Evolutionary conservation across 768 basidiomycete species (phyloP).

Genomic region (Obba rivulosa): DNA sequence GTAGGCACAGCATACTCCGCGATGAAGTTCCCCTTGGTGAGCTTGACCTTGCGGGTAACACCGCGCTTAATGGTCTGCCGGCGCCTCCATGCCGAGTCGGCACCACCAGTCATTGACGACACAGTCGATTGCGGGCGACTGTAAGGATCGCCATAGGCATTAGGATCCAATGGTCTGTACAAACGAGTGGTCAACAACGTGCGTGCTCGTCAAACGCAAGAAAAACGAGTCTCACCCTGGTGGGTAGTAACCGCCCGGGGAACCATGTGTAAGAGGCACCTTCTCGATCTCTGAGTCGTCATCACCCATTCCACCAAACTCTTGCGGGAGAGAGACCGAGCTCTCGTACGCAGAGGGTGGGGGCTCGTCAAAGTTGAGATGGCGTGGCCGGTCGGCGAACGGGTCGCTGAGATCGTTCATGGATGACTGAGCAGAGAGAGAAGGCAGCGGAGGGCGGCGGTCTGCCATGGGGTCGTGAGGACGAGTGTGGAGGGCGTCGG

Average conservation of each 20-base stretch:
- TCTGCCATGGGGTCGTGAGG: background rate
- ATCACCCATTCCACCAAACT: slow-evolving; percentile 36
- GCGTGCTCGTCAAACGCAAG: slow-evolving; percentile 2
- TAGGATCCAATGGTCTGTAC: slow-evolving; percentile 42
- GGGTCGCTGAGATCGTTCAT: slow-evolving; percentile 51
- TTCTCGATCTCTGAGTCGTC: slow-evolving; percentile 77
- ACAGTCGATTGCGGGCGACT: slow-evolving; percentile 37
- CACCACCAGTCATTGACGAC: slow-evolving; percentile 31
- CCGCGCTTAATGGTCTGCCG: slow-evolving; percentile 91
- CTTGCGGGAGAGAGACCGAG: slow-evolving; percentile 47
- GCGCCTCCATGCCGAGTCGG: slow-evolving; percentile 47
- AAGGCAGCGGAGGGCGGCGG: slow-evolving; percentile 21
- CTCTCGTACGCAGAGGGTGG: slow-evolving; percentile 54
- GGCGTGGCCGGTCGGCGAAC: slow-evolving; percentile 62
- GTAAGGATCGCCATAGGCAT: slow-evolving; percentile 65
- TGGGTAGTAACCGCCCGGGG: slow-evolving; percentile 65
- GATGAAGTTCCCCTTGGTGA: slow-evolving; percentile 91
- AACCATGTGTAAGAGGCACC: slow-evolving; percentile 56
- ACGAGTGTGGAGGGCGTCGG: too few species aligned
- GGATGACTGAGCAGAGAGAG: slow-evolving; percentile 27
- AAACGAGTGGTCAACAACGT: slow-evolving; percentile 1
- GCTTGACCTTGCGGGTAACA: slow-evolving; percentile 90
- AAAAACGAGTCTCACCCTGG: slow-evolving; percentile 47
- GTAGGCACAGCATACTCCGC: slow-evolving; percentile 86
- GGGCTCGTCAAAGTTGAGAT: slow-evolving; percentile 58